phyloP scores from a whole-genome alignment of 2,329 filamentous ascomycete species.

The Thelonectria discophora region DNA sequence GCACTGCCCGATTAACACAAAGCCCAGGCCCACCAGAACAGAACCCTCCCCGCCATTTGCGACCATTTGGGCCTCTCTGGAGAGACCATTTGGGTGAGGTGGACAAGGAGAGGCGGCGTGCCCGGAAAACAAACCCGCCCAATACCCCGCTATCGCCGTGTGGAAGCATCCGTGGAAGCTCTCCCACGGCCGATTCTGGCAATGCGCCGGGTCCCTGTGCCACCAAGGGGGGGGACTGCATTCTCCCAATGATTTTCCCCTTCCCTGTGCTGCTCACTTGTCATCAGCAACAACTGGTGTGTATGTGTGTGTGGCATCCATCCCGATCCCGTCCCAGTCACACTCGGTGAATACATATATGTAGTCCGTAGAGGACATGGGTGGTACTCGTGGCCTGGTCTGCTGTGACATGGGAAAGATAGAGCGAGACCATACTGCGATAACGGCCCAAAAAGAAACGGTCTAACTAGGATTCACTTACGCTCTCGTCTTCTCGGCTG shows the following conservation, averaged over 20 bases:
- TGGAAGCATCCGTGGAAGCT: constrained; percentile 43
- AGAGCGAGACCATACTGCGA: too few relatives aligned
- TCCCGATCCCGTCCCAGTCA: constrained; percentile 21
- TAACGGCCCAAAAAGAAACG: not conserved
- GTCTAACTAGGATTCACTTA: not conserved
- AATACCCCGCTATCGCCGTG: constrained; percentile 42
- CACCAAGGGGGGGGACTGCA: constrained; percentile 16
- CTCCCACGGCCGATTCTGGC: constrained; percentile 38
- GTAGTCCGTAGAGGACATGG: too few relatives aligned
- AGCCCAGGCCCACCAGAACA: constrained; percentile 28
- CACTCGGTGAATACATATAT: constrained; percentile 11
- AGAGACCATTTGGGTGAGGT: not conserved
- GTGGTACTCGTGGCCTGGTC: too few relatives aligned
- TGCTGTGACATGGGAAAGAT: not conserved
- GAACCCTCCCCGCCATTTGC: constrained; percentile 33
- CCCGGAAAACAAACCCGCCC: constrained; percentile 34
- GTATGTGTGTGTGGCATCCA: constrained; percentile 4
- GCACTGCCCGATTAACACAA: constrained; percentile 37
- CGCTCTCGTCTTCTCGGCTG: constrained; percentile 17
- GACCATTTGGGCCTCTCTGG: not conserved
- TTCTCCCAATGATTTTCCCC: constrained; percentile 24
- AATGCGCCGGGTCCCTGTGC: constrained; percentile 27
- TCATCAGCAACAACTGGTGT: not conserved
- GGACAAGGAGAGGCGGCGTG: not conserved
- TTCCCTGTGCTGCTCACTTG: constrained; percentile 1